Percentiles rank a stretch among this genome's conserved stretches.
Conservation (phyloP, 257 asterid genomes). For the Nicotiana paniculata region DNA sequence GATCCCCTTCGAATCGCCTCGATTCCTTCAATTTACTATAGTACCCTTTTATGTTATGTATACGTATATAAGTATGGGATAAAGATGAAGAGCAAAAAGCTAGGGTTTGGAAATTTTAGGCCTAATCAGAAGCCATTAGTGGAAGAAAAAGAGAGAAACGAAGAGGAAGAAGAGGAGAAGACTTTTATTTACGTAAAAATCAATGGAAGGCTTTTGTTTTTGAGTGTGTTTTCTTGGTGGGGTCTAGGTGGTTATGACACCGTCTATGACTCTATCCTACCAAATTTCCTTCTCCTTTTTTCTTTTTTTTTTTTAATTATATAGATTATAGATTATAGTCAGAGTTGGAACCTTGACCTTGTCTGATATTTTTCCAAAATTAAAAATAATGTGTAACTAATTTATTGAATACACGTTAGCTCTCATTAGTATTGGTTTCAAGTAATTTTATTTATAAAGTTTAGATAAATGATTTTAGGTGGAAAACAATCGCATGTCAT, state of each 20-base stretch:
- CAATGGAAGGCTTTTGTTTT: neutral
- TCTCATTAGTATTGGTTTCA: no score
- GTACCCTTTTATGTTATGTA: neutral
- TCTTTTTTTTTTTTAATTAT: no score
- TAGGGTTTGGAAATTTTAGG: constrained; percentile 2
- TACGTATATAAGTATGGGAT: neutral
- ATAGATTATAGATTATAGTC: no score
- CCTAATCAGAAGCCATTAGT: neutral
- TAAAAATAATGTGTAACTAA: no score
- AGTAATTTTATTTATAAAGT: no score
- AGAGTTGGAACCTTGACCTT: no score
- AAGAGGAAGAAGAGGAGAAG: neutral
- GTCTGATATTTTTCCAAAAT: no score
- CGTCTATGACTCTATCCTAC: neutral
- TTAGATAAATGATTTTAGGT: no score
- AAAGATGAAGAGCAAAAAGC: neutral
- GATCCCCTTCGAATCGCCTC: neutral
- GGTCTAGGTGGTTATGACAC: neutral
- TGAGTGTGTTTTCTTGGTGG: neutral
- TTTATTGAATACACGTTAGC: no score
- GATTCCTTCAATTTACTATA: neutral
- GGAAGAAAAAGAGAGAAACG: neutral
- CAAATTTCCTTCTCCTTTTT: neutral
- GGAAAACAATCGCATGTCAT: no score
- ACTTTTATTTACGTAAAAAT: neutral